Conservation (phyloP, 2,329 filamentous ascomycete genomes). For the Hypoxylon sp. region DNA sequence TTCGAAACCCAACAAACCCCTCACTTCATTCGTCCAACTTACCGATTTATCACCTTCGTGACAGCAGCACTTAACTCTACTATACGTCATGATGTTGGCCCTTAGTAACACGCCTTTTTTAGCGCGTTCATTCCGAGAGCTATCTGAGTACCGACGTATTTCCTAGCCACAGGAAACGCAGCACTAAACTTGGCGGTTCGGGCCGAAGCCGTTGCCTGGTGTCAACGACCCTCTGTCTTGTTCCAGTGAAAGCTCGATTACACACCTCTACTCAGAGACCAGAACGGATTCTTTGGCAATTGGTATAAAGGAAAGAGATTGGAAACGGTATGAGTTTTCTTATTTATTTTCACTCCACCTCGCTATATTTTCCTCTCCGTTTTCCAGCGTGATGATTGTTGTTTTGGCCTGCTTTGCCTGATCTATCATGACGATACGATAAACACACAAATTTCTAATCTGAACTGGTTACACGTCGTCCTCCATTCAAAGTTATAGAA, state of each 20-base stretch:
- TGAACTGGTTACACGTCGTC: constrained; percentile 18
- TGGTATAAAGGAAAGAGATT: too few relatives aligned
- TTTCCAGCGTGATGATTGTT: constrained; percentile 38
- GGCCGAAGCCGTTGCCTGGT: background rate
- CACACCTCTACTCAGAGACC: background rate
- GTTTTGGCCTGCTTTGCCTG: constrained; percentile 48
- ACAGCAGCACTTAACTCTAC: background rate
- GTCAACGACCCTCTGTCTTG: too few relatives aligned
- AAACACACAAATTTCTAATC: constrained; percentile 25
- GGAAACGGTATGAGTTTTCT: constrained; percentile 1
- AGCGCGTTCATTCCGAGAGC: background rate
- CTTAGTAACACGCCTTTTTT: background rate
- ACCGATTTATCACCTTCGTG: background rate
- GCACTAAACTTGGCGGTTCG: background rate
- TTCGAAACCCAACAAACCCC: background rate
- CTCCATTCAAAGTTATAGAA: background rate
- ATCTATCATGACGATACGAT: constrained; percentile 40
- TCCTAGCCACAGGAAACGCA: background rate
- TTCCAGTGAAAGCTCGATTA: background rate
- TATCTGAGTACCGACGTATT: background rate
- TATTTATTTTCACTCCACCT: background rate
- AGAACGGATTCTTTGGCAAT: background rate
- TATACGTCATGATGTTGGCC: background rate
- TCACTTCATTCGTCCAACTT: background rate
- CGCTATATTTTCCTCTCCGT: background rate